Base-by-base conservation (phyloP, 805 yeast genomes). In the Lachancea kluyveri region DNA sequence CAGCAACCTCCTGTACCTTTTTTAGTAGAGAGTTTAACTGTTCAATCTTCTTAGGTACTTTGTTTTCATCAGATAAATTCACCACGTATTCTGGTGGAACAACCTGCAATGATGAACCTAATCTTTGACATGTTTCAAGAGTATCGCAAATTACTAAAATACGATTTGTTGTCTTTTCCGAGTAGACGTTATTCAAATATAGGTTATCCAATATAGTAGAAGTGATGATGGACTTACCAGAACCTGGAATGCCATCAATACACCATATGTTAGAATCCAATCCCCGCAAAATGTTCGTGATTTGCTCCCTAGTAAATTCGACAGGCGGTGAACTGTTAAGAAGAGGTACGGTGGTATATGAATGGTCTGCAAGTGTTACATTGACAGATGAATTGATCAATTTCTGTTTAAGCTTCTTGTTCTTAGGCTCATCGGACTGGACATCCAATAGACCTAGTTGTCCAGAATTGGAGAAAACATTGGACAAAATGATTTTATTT, bases 81-180 rank as follows among this genome's bases (percentile, higher is more conserved):
- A 32, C 24, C 14, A 27, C 17, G 11, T 25, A 21, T 13, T 17
- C 21, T 10, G 14, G 12, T 6, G 28, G 31, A 9, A 32, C 11
- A 18, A 21, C 5, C 7, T 22, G 11, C 14, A 32, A 10, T 6
- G 19, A 10, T 5, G 22, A 12, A 3, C 5, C 11, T 14, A 32
- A 8, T 14, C 22, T 32, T 6, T 12, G 14, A 14, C 36, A 32
- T 8, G 31, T 26, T 16, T 32, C 36, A 3, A 27, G 31, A 2
- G 36, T 32, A 17, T 32, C 36, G 24, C 36, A 32, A 9, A 32
- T 15, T 4, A 22, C 24, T 10, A 32, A 12, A 7, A 30, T 31
- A n/a, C 25, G 18, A 5, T 22, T 6, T 4, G 10, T 25, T 8
- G 20, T 22, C 8, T 13, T n/a, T 13, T 13, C 14, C 8, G 24